A percentile compares a stretch with the other conserved stretches of the same genome.
Conservation (phyloP, 176 grass and related monocot species). For the Poa annua region DNA sequence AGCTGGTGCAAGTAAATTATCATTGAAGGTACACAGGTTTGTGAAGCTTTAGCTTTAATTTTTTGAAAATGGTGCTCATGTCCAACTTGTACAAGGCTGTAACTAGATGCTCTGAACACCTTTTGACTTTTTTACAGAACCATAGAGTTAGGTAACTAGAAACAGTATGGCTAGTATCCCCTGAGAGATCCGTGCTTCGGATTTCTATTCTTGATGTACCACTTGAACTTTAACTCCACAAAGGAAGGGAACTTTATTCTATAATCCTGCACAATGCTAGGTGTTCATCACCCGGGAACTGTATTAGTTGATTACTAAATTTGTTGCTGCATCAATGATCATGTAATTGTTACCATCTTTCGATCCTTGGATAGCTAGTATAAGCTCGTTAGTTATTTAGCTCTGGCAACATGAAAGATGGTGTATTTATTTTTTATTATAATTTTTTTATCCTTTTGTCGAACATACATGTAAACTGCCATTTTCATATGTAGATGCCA, state of each 20-base stretch:
- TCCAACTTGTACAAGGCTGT: slow-evolving; percentile 28
- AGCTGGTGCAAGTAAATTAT: slow-evolving; percentile 73
- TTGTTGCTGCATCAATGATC: slow-evolving; percentile 2
- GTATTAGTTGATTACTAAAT: slow-evolving; percentile 4
- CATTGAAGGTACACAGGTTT: slow-evolving; percentile 95
- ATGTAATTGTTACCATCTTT: slow-evolving; percentile 14
- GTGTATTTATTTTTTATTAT: neutral
- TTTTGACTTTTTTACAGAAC: neutral
- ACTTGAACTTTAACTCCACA: slow-evolving; percentile 9
- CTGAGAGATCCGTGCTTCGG: neutral
- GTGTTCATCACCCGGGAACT: neutral
- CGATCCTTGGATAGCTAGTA: neutral
- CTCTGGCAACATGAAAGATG: slow-evolving; percentile 2
- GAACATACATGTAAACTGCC: slow-evolving; percentile 23
- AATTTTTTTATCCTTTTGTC: slow-evolving; percentile 24
- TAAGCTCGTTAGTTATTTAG: slow-evolving; percentile 15
- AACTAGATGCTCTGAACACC: slow-evolving; percentile 29
- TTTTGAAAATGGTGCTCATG: slow-evolving; percentile 39
- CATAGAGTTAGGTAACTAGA: slow-evolving; percentile 26
- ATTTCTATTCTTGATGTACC: slow-evolving; percentile 17
- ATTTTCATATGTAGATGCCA: slow-evolving; percentile 64
- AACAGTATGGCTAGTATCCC: neutral
- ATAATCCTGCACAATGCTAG: slow-evolving; percentile 5
- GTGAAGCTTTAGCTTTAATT: slow-evolving; percentile 72
- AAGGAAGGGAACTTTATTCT: neutral